Percentiles rank a stretch among this genome's conserved stretches.
phyloP scores from a whole-genome alignment of 306 rosid genomes.

The Sophora flavescens region DNA sequence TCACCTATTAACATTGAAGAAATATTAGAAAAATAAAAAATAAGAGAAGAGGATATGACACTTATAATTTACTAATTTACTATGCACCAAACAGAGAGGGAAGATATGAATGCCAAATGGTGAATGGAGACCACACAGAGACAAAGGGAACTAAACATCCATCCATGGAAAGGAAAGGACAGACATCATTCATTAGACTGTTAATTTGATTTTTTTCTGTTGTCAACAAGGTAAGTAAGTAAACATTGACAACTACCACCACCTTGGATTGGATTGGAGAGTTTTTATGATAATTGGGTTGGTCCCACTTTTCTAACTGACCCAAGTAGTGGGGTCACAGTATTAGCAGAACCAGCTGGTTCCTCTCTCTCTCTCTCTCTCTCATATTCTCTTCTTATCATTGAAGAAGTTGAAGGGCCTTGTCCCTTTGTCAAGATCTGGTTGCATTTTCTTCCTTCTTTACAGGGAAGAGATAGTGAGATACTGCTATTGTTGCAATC shows the following conservation, averaged over 20 bases:
- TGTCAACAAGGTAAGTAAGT: slow-evolving; percentile 27
- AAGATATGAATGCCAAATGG: slow-evolving; percentile 26
- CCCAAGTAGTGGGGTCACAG: slow-evolving; percentile 60
- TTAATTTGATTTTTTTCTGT: not conserved
- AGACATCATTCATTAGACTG: slow-evolving; percentile 11
- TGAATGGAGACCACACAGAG: not conserved
- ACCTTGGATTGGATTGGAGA: not conserved
- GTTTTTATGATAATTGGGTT: slow-evolving; percentile 35
- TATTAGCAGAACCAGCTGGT: slow-evolving; percentile 70
- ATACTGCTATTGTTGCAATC: slow-evolving; percentile 2
- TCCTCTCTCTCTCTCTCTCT: not conserved
- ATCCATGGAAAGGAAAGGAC: slow-evolving; percentile 3
- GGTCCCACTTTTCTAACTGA: slow-evolving; percentile 47
- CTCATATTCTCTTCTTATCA: slow-evolving; percentile 32
- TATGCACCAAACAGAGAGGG: not conserved
- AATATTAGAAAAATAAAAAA: not conserved
- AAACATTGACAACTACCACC: slow-evolving; percentile 5
- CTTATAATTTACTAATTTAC: not conserved
- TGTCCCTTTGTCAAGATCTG: slow-evolving; percentile 67
- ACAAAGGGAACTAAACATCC: slow-evolving; percentile 35
- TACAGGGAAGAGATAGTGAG: slow-evolving; percentile 35
- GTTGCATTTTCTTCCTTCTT: slow-evolving; percentile 44
- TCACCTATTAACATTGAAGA: too few species aligned
- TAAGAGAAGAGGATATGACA: slow-evolving; percentile 2
- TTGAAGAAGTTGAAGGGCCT: slow-evolving; percentile 40